Evolutionary conservation across 2,329 filamentous ascomycete genomes (phyloP).

Genomic region (Colletotrichum spaethianum): DNA sequence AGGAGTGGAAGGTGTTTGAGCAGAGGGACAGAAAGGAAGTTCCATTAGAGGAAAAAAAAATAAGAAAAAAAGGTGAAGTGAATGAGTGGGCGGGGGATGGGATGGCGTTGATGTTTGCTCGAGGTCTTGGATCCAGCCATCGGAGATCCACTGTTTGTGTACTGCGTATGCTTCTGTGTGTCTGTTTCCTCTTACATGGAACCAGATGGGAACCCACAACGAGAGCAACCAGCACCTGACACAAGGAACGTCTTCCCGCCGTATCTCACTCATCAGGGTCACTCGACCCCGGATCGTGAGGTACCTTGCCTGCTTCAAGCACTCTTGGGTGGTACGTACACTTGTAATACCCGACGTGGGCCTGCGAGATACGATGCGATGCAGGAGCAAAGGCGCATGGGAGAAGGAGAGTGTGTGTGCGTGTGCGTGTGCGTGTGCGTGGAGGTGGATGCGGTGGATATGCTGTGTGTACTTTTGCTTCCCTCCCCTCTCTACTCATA

Average conservation of each 20-base stretch:
- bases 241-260: constrained; percentile 25
- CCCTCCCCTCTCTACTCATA: background rate
- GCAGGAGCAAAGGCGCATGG: constrained; percentile 18
- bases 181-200: background rate
- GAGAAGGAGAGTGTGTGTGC: constrained; percentile 3
- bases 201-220: background rate
- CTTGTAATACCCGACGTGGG: background rate
- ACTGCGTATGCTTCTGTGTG: background rate
- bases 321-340: background rate
- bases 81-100: background rate
- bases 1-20: constrained; percentile 1
- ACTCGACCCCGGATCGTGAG: background rate
- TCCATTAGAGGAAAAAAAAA: background rate
- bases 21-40: background rate
- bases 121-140: constrained; percentile 14
- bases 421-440: background rate
- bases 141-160: constrained; percentile 15
- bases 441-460: background rate
- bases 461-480: background rate
- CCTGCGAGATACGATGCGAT: constrained; percentile 1
- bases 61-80: background rate
- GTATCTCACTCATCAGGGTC: constrained; percentile 1
- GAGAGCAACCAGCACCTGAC: constrained; percentile 10
- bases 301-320: background rate
- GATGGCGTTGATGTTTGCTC: constrained; percentile 14